Base-by-base conservation (phyloP, 192 early-diverging fungal species). In the Mortierella antarctica region DNA sequence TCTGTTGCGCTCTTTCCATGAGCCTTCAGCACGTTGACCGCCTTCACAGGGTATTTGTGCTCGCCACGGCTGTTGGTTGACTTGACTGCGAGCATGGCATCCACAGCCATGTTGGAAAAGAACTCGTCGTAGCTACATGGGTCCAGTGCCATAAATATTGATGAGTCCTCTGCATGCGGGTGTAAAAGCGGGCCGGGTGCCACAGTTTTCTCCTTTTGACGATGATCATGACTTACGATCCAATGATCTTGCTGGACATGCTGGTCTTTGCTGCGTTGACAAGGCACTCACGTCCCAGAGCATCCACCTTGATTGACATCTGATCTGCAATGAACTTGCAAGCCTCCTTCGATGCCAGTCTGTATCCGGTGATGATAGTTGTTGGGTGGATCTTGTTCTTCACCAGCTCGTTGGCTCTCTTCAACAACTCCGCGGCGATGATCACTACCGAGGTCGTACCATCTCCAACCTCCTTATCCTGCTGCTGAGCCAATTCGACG, bases 301-400 rank as follows among this genome's bases (percentile, higher is more conserved):
- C 87, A 74, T 99, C 97, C 49, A 99, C 97, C 75, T 98, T 98
- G 55, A 90, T 91, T 20, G 96, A 91, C 93, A 99, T 92, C 73
- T 98, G 94, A 71, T 99, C 96, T 0, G 95, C 95, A 87, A 99
- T 96, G 67, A 96, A 99, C 83, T 95, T 96, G 86, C 97, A 96
- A 13, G 98, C 96, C 83, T 98, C 98, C 84, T 98, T 98, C 76
- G 92, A 93, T 18, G 98, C 98, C 54, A 96, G 82, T 58, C 98
- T 88, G 87, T 97, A 99, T 51, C 98, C 98, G n/a, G 93, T 91
- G 70, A 99, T 99, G 72, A 99, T 95, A 42, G 97, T 99, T 7
- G 97, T 97, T 18, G 98, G 98, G 85, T 99, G 98, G 83, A 99
- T 99, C 83, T 96, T 95, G 90, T 96, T 97, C 89, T 98, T 98